Base-by-base conservation (phyloP, 2,329 filamentous ascomycete species). In the Huntiella abstrusa region DNA sequence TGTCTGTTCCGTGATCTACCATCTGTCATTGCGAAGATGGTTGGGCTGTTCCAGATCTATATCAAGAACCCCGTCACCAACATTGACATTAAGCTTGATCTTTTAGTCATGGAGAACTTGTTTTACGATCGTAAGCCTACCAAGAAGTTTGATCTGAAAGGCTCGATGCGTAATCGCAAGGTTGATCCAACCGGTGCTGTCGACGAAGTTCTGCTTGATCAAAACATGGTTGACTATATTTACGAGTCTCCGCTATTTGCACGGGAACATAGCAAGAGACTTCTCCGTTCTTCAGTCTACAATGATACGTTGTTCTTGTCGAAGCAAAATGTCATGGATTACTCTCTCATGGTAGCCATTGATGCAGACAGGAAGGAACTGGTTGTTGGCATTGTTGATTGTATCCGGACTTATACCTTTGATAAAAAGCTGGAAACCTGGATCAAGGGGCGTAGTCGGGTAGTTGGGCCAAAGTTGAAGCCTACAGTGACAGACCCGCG, bases 341-440 rank as follows among this genome's bases (percentile, higher is more conserved):
- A 98, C 64, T 91, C 82, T 17, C 72, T 98, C 39, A 98, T 98
- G 91, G 87, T 95, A 46, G 92, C 88, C 1, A 92, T 98, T 39
- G 88, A 98, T 56, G 91, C 95, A 59, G 70, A 71, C 34, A 75
- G 77, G 52, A 87, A 88, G 56, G 88, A 98, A 62, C 74, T 98
- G 11, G 85, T 96, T 11, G 87, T 98, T 2, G 91, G 91, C 4
- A 96, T 98, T 56, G 96, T 98, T 53, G 88, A 98, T 60, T 96
- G 91, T 60, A 96, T 98, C 54, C 77, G 91, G 47, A 98, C 91
- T 0, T 98, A 96, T 59, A 98, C 91, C 0, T 98, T 91, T 86
- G 91, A 98, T 66, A 98, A 98, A 70, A 95, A 95, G 59, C 73
- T 98, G n/a, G 91, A 98, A 65, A 91, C 81, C 46, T 98, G 91